These are phyloP conservation scores for Penicillium paradoxum DNA, from an alignment of 495 filamentous ascomycete genomes.

Conservation along the genomic window DNA sequence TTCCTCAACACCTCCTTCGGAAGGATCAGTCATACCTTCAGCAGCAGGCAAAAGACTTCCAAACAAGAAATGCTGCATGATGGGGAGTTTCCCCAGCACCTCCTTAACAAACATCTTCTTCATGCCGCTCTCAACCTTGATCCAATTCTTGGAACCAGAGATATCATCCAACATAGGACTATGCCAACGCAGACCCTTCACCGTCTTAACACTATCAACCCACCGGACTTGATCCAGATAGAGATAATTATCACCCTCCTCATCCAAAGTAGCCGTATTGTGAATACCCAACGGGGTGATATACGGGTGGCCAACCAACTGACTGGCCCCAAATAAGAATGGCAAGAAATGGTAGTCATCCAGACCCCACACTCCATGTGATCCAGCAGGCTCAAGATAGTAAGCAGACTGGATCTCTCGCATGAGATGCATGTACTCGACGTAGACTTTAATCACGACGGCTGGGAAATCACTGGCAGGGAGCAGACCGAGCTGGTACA, in stretches of 20 bases:
- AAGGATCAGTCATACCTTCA: constrained; percentile 65
- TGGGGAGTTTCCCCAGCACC: constrained; percentile 87
- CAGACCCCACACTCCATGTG: constrained; percentile 92
- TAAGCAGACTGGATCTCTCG: constrained; percentile 84
- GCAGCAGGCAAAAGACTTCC: constrained; percentile 74
- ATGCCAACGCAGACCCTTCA: constrained; percentile 93
- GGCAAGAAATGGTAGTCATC: constrained; percentile 97
- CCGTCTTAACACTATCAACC: constrained; percentile 94
- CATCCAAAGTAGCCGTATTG: constrained; percentile 76
- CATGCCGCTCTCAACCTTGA: constrained; percentile 92
- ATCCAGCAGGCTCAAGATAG: constrained; percentile 92
- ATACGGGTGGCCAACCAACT: constrained; percentile 80
- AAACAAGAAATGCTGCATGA: constrained; percentile 98
- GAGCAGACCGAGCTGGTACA: constrained; percentile 73
- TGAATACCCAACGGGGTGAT: constrained; percentile 87
- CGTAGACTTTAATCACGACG: constrained; percentile 72
- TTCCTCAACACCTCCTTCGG: constrained; percentile 44
- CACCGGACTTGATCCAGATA: constrained; percentile 91
- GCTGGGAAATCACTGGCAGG: constrained; percentile 58
- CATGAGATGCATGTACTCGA: constrained; percentile 73
- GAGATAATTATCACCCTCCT: constrained; percentile 73
- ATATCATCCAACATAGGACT: constrained; percentile 99
- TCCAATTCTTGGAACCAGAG: constrained; percentile 83
- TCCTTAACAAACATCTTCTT: constrained; percentile 92
- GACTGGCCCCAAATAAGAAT: constrained; percentile 92